Percentiles rank a stretch among this genome's conserved stretches.
phyloP scores from a whole-genome alignment of 1,284 basidiomycete species.

The Ustilago lituana region DNA sequence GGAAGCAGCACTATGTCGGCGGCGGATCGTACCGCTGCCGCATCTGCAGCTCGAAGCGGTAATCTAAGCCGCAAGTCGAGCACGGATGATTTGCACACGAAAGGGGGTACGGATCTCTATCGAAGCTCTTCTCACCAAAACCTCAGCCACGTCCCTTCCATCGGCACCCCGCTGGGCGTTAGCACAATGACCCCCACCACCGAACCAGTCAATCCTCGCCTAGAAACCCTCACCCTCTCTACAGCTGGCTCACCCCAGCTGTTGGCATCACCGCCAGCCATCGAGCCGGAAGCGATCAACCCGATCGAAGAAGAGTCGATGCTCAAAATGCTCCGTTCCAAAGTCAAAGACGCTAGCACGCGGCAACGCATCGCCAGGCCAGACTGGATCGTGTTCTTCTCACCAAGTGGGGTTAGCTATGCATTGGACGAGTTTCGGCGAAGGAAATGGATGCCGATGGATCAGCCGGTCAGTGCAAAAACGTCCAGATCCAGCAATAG shows the following conservation, averaged over 20 bases:
- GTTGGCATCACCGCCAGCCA: constrained; percentile 30
- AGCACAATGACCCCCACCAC: constrained; percentile 40
- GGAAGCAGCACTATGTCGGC: constrained; percentile 27
- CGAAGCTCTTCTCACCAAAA: constrained; percentile 6
- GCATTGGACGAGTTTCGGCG: constrained; percentile 53
- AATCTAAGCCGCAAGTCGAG: constrained; percentile 30
- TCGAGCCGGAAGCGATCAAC: constrained; percentile 33
- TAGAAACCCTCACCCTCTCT: constrained; percentile 14
- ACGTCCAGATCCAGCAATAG: too few relatives aligned
- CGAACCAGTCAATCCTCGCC: constrained; percentile 19
- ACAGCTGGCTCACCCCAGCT: constrained; percentile 32
- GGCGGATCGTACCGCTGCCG: constrained; percentile 7
- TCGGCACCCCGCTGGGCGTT: constrained; percentile 39
- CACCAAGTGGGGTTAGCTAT: constrained; percentile 63
- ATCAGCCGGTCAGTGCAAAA: too few relatives aligned
- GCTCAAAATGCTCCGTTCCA: constrained; percentile 29
- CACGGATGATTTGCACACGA: constrained; percentile 11
- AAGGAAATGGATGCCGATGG: constrained; percentile 53
- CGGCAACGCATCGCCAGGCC: constrained; percentile 35
- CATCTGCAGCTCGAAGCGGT: constrained; percentile 3
- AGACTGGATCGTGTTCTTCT: constrained; percentile 66
- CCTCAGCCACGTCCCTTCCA: constrained; percentile 38
- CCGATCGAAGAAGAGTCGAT: constrained; percentile 38
- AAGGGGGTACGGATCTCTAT: constrained; percentile 4
- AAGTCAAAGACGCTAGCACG: constrained; percentile 15